phyloP scores from a whole-genome alignment of 2,329 filamentous ascomycete species.

The Arthrobotrys sinensis region DNA sequence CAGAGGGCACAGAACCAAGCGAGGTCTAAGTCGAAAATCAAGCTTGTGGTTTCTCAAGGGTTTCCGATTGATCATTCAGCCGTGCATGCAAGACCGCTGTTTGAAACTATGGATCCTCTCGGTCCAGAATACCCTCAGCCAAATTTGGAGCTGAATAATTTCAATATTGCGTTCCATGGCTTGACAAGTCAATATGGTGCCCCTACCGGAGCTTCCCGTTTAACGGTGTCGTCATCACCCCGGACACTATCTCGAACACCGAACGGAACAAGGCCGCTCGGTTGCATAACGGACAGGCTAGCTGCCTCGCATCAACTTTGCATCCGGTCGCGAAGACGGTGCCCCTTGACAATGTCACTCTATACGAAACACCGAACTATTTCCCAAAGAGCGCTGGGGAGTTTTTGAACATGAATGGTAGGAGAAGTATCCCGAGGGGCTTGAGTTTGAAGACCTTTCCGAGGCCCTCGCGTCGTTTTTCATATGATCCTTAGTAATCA shows the following conservation, averaged over 20 bases:
- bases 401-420: conserved; percentile 2
- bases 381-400: background rate
- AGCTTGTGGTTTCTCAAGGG: no score
- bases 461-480: no score
- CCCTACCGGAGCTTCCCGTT: conserved; percentile 7
- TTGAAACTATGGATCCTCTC: no score
- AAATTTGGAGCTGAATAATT: conserved; percentile 1
- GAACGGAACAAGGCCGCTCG: conserved; percentile 17
- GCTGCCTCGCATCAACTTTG: background rate
- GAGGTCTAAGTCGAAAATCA: no score
- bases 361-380: conserved; percentile 4
- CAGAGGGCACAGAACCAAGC: no score
- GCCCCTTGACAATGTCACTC: background rate
- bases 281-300: conserved; percentile 8
- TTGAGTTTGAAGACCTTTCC: no score
- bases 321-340: background rate
- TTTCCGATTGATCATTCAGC: no score
- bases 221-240: background rate
- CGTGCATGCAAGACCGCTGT: no score
- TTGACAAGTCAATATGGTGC: background rate
- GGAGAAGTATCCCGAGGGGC: background rate
- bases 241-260: background rate
- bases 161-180: background rate
- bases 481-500: background rate
- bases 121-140: background rate